These are phyloP conservation scores for Carpinus fangiana DNA, from an alignment of 306 rosid species.

Conservation along the genomic window DNA sequence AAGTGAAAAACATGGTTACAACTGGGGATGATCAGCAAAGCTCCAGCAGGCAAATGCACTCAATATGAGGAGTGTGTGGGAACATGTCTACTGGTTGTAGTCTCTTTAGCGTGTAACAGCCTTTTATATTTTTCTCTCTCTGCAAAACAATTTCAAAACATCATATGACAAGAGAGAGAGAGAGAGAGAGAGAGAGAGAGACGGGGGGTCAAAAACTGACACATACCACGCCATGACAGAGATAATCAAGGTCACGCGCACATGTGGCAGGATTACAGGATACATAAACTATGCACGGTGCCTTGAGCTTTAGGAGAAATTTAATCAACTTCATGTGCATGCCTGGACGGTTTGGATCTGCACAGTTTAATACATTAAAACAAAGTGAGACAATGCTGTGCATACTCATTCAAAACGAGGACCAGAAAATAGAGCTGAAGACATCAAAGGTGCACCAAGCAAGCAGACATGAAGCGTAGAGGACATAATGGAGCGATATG, in stretches of 20 bases:
- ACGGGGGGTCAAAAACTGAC: neutral
- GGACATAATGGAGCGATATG: neutral
- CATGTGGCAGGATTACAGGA: conserved; percentile 99
- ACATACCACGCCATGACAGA: conserved; percentile 94
- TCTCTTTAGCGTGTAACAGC: conserved; percentile 77
- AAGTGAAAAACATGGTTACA: conserved; percentile 6
- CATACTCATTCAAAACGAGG: conserved; percentile 19
- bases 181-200: neutral
- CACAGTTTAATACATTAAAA: conserved; percentile 14
- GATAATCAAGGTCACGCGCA: conserved; percentile 91
- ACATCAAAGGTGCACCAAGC: neutral
- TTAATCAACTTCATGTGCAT: conserved; percentile 97
- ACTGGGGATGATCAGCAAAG: conserved; percentile 47
- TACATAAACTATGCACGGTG: conserved; percentile 76
- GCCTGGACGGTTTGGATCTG: conserved; percentile 99
- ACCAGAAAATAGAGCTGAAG: neutral
- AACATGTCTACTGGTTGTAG: conserved; percentile 97
- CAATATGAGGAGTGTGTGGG: conserved; percentile 97
- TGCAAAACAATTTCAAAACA: conserved; percentile 41
- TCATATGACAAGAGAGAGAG: no score
- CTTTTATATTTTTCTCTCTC: conserved; percentile 68
- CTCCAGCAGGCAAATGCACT: conserved; percentile 87
- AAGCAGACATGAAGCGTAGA: neutral
- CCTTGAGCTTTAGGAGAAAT: conserved; percentile 77
- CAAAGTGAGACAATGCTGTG: conserved; percentile 17